Percentiles rank a stretch among this genome's conserved stretches.
phyloP scores from a whole-genome alignment of 441 rosid genomes.

The Arabidopsis lyrata region DNA sequence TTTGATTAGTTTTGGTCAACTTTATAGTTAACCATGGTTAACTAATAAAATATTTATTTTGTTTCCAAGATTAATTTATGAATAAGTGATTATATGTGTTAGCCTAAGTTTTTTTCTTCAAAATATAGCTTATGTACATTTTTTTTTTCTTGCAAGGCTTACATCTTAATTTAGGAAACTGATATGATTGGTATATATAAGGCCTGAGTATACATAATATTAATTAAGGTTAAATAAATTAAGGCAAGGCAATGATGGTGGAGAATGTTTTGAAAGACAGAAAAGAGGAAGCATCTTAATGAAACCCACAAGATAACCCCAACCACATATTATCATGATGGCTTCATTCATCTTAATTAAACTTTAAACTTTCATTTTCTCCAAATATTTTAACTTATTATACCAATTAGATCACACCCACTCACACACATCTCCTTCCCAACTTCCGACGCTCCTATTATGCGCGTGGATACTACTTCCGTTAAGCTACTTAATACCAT shows the following conservation, averaged over 20 bases:
- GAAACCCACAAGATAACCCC: constrained; percentile 51
- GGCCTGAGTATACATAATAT: neutral
- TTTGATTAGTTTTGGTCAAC: constrained; percentile 44
- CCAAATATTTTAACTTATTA: constrained; percentile 36
- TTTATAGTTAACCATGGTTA: constrained; percentile 46
- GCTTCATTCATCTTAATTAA: constrained; percentile 27
- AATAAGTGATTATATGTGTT: constrained; percentile 11
- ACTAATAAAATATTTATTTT: constrained; percentile 12
- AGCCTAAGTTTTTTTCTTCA: neutral
- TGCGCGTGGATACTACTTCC: constrained; percentile 30
- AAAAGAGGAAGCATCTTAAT: constrained; percentile 46
- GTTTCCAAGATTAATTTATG: constrained; percentile 15
- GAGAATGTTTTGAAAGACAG: constrained; percentile 42
- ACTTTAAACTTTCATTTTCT: constrained; percentile 35
- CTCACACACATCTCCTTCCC: constrained; percentile 29
- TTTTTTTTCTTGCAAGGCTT: neutral
- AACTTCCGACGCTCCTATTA: neutral
- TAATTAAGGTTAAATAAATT: neutral
- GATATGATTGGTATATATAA: neutral
- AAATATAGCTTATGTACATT: constrained; percentile 1
- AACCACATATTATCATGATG: constrained; percentile 50
- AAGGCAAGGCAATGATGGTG: constrained; percentile 43
- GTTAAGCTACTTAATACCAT: neutral
- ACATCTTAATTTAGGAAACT: constrained; percentile 5
- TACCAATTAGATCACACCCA: constrained; percentile 45